Evolutionary conservation across 2,329 filamentous ascomycete genomes (phyloP), one percentile per base, ranked within the genome.

Genomic region (Botrytis cinerea): DNA sequence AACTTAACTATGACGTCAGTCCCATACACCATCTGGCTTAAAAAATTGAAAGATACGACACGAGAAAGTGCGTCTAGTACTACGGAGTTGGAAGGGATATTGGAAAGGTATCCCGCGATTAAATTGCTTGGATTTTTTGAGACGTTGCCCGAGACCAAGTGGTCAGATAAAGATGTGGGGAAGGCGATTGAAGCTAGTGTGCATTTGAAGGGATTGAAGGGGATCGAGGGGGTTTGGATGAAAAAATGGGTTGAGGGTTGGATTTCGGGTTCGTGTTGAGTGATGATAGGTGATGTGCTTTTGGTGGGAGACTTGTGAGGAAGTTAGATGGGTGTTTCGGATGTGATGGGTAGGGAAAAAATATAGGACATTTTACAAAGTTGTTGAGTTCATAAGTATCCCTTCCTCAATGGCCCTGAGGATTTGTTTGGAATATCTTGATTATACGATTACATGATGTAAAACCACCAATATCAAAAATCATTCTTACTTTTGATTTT

Each of bases 231-330:
- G 60, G 46, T 6, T 38, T 72, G 61, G 70, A 66, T 72, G 61
- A 38, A 66, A 45, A 72, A 59, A 43, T 66, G 61, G 70, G 60
- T 66, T 20, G n/a, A 66, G n/a, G 48, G 61, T 4, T 72, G 70
- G 70, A 71, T 71, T 57, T 46, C 32, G 35, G 38, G 35, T 59
- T 60, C 4, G 9, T 0, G 14, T 25, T 62, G 16, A 22, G 35
- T 40, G 9, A 60, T 20, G 20, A 60, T 32, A 10, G 28, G 32
- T 38, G 8, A 12, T 22, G 8, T 20, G 32, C 3, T 12, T 60
- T 38, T 60, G 28, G 9, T 10, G 20, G 28, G 32, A 14, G 32
- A 12, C 3, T 22, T 35, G 32, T 59, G 9, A 10, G 4, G 22
- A 18, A 22, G 8, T 12, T 9, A 35, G 5, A 25, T 35, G 18